phyloP scores from a whole-genome alignment of 345 rosid species.

The Eucalyptus curtisii region DNA sequence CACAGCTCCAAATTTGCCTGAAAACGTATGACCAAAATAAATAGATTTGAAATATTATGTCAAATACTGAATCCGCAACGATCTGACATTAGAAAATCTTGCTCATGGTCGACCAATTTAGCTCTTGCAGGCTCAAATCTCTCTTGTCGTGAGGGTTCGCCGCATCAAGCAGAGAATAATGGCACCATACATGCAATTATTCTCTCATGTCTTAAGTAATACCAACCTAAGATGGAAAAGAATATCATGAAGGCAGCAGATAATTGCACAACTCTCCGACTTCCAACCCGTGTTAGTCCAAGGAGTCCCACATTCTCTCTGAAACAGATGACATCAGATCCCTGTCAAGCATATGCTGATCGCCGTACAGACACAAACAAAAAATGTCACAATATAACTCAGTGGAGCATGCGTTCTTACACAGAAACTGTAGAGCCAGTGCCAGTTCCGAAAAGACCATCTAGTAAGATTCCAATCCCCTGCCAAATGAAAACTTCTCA shows the following conservation, averaged over 20 bases:
- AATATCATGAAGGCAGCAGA: constrained; percentile 98
- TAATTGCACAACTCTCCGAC: constrained; percentile 93
- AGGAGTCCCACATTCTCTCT: constrained; percentile 97
- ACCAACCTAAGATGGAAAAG: constrained; percentile 68
- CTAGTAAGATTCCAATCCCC: constrained; percentile 88
- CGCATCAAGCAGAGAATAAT: neutral
- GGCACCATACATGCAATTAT: neutral
- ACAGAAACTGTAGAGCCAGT: constrained; percentile 90
- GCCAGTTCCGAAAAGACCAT: constrained; percentile 90
- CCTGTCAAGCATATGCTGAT: neutral
- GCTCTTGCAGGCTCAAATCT: neutral
- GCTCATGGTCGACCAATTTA: neutral
- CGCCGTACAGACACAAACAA: neutral
- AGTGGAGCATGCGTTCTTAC: constrained; percentile 14
- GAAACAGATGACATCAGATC: neutral
- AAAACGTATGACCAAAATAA: neutral
- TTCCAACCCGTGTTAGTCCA: constrained; percentile 90
- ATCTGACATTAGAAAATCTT: neutral
- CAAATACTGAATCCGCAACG: neutral
- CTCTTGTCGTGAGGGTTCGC: neutral
- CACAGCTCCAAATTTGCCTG: constrained; percentile 97
- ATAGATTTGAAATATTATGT: neutral
- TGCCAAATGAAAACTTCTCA: constrained; percentile 7
- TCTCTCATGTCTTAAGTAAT: neutral
- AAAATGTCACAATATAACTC: neutral